phyloP scores from a whole-genome alignment of 2,329 filamentous ascomycete species.

The Colletotrichum sp. region DNA sequence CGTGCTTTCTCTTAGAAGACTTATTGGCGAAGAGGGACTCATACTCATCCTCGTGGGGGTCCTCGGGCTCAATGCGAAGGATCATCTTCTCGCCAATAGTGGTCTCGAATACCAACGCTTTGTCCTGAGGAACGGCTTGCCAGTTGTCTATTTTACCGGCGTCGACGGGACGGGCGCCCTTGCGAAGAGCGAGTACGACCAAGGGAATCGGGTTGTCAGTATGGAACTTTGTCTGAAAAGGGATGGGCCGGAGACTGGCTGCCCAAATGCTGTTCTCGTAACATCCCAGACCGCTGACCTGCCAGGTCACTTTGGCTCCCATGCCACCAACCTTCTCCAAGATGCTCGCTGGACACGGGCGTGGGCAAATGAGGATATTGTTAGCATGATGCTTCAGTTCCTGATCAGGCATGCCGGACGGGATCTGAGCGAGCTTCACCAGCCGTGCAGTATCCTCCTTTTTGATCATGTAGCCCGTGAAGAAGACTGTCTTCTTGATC shows the following conservation, averaged over 20 bases:
- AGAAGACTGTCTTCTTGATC: constrained; percentile 88
- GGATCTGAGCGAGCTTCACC: constrained; percentile 71
- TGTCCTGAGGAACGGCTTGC: constrained; percentile 75
- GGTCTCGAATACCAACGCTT: constrained; percentile 79
- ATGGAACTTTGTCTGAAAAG: constrained; percentile 70
- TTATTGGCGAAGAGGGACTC: constrained; percentile 68
- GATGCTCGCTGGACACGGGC: constrained; percentile 73
- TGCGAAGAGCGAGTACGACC: constrained; percentile 82
- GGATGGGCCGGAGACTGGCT: constrained; percentile 76
- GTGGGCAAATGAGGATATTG: constrained; percentile 87
- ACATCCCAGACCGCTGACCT: constrained; percentile 76
- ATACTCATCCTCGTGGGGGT: constrained; percentile 64
- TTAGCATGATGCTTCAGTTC: constrained; percentile 86
- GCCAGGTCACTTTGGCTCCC: constrained; percentile 83
- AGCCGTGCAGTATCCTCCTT: constrained; percentile 75
- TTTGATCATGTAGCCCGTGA: constrained; percentile 88
- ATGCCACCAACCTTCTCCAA: constrained; percentile 87
- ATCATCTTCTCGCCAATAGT: constrained; percentile 87
- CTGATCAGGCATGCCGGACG: constrained; percentile 63
- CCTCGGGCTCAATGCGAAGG: constrained; percentile 78
- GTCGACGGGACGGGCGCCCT: constrained; percentile 78
- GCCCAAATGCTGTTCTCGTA: constrained; percentile 89
- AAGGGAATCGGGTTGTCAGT: constrained; percentile 81
- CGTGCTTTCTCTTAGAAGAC: constrained; percentile 64
- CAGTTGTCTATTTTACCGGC: constrained; percentile 83